Base-by-base conservation (phyloP, 129 eudicot species). In the Cynara cardunculus region DNA sequence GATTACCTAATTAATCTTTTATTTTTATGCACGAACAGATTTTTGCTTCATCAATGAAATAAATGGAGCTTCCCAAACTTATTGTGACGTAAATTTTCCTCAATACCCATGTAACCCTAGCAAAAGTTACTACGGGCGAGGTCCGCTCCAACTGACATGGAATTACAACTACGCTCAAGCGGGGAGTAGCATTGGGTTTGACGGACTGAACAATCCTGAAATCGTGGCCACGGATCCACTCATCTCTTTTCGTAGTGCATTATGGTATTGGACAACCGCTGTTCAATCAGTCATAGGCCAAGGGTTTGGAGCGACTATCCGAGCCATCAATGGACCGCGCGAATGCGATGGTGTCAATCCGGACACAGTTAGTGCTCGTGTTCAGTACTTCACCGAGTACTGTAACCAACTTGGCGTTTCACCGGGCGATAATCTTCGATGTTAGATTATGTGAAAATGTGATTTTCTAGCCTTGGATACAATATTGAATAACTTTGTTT, bases 321-420 rank as follows among this genome's bases (percentile, higher is more conserved):
- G 72, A 16, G 81, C 77, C 4, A 71, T 77, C 21, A 83, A 83
- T 27, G 86, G 86, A 35, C 41, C 9, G 1, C 41, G n/a, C 14
- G 86, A 83, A 77, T 83, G 86, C 10, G 69, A 77, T 22, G 82
- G 82, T 71, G 73, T 67, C 18, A 70, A 83, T 6, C 12, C 74
- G 0, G 73, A 6, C 9, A 61, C 82, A 3, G 86, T 83, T 27
- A 35, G 1, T 49, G 3, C 77, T 24, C 85, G 81, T 68, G 81
- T 82, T 53, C 18, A 28, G 30, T 83, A 82, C 49, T 82, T 69
- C 49, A 82, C 77, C 26, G 70, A 76, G 25, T 82, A 82, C 37
- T 82, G 82, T 56, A 49, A 28, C 72, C 82, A 82, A 77, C 76
- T 82, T 49, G 81, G 85, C 7, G 85, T 75, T 75, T 28, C 81